These are phyloP conservation scores for Poronia punctata DNA, from an alignment of 495 filamentous ascomycete species.

Conservation along the genomic window DNA sequence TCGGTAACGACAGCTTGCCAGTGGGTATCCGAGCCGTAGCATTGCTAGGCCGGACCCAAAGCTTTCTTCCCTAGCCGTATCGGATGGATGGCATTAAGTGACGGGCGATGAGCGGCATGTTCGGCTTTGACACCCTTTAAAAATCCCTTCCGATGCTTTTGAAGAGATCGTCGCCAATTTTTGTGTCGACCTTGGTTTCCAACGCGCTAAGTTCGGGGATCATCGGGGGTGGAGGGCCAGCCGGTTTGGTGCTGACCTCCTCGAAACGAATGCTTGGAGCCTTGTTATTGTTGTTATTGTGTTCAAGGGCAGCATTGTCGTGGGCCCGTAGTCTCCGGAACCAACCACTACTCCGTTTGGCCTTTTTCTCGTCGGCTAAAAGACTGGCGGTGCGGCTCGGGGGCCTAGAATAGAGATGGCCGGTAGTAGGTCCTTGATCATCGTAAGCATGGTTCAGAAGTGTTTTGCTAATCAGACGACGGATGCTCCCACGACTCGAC, in stretches of 20 bases:
- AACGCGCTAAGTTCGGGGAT: slow-evolving; percentile 51
- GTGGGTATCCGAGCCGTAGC: slow-evolving; percentile 13
- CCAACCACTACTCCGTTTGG: slow-evolving; percentile 44
- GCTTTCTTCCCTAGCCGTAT: background rate
- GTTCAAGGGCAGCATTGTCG: slow-evolving; percentile 17
- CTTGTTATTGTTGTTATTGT: slow-evolving; percentile 18
- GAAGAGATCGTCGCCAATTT: slow-evolving; percentile 51
- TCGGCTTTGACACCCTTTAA: background rate
- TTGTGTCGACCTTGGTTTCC: slow-evolving; percentile 37
- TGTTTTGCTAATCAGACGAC: slow-evolving; percentile 39
- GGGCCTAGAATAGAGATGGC: slow-evolving; percentile 24
- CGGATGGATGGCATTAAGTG: background rate
- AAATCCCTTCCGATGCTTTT: slow-evolving; percentile 45
- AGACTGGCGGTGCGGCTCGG: slow-evolving; percentile 30
- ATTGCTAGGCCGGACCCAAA: slow-evolving; percentile 10
- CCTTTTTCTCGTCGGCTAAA: slow-evolving; percentile 32
- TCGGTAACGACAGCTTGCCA: slow-evolving; percentile 20
- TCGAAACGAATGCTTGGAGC: slow-evolving; percentile 22
- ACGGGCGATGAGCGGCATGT: background rate
- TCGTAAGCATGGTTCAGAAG: slow-evolving; percentile 39
- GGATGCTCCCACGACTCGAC: slow-evolving; percentile 39
- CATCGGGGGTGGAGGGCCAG: slow-evolving; percentile 50
- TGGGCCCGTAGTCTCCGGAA: slow-evolving; percentile 37
- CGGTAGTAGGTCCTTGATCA: slow-evolving; percentile 28
- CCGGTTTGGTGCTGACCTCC: slow-evolving; percentile 30